Base-by-base conservation (phyloP, 2,329 filamentous ascomycete species). In the Sarocladium kiliense region DNA sequence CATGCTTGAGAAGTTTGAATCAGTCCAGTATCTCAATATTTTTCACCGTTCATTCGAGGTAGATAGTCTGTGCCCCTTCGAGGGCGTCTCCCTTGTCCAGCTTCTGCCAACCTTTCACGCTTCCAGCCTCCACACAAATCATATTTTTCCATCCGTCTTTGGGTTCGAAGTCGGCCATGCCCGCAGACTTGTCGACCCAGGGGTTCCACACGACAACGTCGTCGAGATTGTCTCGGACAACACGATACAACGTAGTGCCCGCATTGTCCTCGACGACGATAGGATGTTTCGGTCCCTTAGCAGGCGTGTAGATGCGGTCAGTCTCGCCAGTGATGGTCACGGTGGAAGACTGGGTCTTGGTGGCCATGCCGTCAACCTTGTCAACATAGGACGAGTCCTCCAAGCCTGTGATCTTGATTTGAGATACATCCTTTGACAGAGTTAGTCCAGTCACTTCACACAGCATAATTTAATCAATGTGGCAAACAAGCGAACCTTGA, bases 151-250 rank as follows among this genome's bases (percentile, higher is more conserved):
- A 97, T 36, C 89, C 94, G 54, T 92, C 88, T 66, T 95, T 88
- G 51, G 94, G 94, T 57, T 81, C 82, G 68, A 97, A 97, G 71
- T 99, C 94, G 54, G 77, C 85, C 74, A 96, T 96, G 4, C 80
- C 80, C 63, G 85, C 82, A 1, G 89, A 85, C 77, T 95, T 96
- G 60, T 92, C 89, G 39, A 80, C 79, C 91, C 93, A 97, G 1
- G 94, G 94, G 73, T 99, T 99, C 94, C 94, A 99, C 27, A 97
- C 88, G 1, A 97, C 93, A 16, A 94, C 86, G 62, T 97, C 90
- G 59, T 82, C 81, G 61, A 99, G 79, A 61, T 91, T 92, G 71
- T 97, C 91, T 58, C 94, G 84, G 39, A 87, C 82, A 55, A 97
- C 79, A 57, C 85, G 84, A 74, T 88, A 91, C 53, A 80, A 75